Evolutionary conservation across 345 rosid species (phyloP).

Genomic region (Trapa bicornis): DNA sequence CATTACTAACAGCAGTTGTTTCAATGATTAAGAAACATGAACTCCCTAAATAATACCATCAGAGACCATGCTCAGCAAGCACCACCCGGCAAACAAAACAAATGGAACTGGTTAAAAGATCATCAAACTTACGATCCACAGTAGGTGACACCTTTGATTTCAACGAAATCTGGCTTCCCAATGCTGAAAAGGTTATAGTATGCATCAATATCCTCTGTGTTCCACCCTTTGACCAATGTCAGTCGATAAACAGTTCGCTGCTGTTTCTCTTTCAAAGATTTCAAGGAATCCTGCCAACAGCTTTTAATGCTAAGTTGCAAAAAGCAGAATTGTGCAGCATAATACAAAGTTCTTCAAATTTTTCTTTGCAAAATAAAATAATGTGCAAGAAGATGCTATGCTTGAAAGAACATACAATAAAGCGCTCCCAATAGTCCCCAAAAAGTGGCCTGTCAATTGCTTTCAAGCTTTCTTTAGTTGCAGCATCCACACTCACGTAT

Average conservation of each 20-base stretch:
- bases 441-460: constrained; percentile 94
- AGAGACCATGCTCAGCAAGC: not conserved
- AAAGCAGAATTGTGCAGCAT: not conserved
- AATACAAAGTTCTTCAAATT: not conserved
- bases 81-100: not conserved
- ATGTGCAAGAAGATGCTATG: not conserved
- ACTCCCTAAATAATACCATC: not conserved
- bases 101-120: not conserved
- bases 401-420: constrained; percentile 46
- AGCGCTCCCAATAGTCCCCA: constrained; percentile 96
- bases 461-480: constrained; percentile 91
- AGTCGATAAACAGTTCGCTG: constrained; percentile 89
- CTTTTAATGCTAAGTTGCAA: not conserved
- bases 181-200: constrained; percentile 69
- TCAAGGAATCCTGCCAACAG: constrained; percentile 60
- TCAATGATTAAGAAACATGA: not conserved
- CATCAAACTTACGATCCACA: constrained; percentile 67
- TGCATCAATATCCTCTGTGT: constrained; percentile 80
- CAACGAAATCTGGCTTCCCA: constrained; percentile 90
- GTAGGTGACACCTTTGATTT: constrained; percentile 95
- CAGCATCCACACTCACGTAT: constrained; percentile 97
- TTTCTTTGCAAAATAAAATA: constrained; percentile 1
- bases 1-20: not conserved
- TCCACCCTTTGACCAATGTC: constrained; percentile 96
- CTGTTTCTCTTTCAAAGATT: constrained; percentile 62